Evolutionary conservation across 768 basidiomycete genomes (phyloP).

Genomic region (Serendipita sp.): DNA sequence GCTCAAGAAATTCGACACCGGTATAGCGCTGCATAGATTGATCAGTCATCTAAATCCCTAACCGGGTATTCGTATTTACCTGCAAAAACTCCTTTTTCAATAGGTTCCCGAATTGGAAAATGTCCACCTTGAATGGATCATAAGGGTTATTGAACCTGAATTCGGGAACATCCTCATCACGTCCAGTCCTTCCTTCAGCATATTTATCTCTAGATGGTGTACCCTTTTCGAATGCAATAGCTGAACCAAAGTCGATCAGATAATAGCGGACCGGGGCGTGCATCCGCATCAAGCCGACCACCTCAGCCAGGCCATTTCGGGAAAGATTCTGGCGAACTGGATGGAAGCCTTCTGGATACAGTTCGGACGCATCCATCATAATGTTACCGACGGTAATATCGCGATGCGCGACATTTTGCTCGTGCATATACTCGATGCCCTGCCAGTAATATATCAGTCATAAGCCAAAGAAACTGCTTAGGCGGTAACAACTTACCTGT

Average conservation of each 20-base stretch:
- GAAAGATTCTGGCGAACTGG: constrained; percentile 7
- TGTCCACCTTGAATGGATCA: constrained; percentile 16
- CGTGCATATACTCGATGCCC: constrained; percentile 24
- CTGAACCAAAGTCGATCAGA: constrained; percentile 23
- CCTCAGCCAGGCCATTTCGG: neutral
- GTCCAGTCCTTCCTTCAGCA: constrained; percentile 11
- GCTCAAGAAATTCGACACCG: constrained; percentile 2
- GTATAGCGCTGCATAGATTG: neutral
- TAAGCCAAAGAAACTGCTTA: neutral
- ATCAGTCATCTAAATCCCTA: neutral
- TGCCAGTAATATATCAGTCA: constrained; percentile 4
- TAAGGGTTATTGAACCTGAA: constrained; percentile 13
- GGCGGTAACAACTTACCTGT: constrained; percentile 14
- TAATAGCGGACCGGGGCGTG: constrained; percentile 23
- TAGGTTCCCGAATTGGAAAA: constrained; percentile 16
- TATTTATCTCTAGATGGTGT: neutral
- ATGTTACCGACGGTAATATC: constrained; percentile 8
- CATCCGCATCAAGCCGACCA: neutral
- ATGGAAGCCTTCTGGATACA: constrained; percentile 7
- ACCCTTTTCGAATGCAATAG: constrained; percentile 13
- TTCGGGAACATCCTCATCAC: constrained; percentile 16
- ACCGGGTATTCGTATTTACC: constrained; percentile 3
- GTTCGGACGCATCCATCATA: constrained; percentile 9
- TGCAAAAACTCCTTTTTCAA: constrained; percentile 13
- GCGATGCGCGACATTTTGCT: constrained; percentile 21